Base-by-base conservation (phyloP, 2,329 filamentous ascomycete species). In the Alternaria gaisen region DNA sequence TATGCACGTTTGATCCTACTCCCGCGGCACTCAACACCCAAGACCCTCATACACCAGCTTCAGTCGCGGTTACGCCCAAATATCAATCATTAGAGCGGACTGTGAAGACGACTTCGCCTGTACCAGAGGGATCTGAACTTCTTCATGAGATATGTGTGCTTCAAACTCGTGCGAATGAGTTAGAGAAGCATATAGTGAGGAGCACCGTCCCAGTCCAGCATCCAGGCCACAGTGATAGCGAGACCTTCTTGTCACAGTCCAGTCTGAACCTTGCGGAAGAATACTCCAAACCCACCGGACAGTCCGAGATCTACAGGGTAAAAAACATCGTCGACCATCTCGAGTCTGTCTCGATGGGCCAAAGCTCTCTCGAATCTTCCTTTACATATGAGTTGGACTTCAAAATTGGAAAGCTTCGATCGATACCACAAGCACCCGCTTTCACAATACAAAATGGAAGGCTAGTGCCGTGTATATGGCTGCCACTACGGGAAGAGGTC, bases 401-500 rank as follows among this genome's bases (percentile, higher is more conserved):
- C 18, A 43, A 43, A n/a, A 34, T 43, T 8, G 38, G 28, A 6
- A 38, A 16, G 5, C 43, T 53, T n/a, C 51, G 28, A 16, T 24
- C 38, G 14, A 16, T 43, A 22, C 38, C 51, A 43, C 5, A 42
- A 43, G 28, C 5, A 16, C 38, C 28, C 7, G 30, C 2, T 1
- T 43, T 43, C 51, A 53, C 38, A 8, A 53, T 12, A 36, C 51
- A 43, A 30, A 38, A 43, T 7, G 40, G 18, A 3, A 14, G 28
- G 20, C 28, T 26, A 34, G 32, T 14, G 10, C 38, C n/a, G n/a
- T 34, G 40, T 53, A 20, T 53, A n/a, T 53, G 38, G 51, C 28
- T 53, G 1, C 79, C 79, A 5, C 58, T 69, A 14, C 62, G 72
- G n/a, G 61, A 70, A 9, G 79, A 81, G 66, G 67, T 78, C 4